Base-by-base conservation (phyloP, 225 moss, liverwort and hornwort species). In the Straminergon stramineum region DNA sequence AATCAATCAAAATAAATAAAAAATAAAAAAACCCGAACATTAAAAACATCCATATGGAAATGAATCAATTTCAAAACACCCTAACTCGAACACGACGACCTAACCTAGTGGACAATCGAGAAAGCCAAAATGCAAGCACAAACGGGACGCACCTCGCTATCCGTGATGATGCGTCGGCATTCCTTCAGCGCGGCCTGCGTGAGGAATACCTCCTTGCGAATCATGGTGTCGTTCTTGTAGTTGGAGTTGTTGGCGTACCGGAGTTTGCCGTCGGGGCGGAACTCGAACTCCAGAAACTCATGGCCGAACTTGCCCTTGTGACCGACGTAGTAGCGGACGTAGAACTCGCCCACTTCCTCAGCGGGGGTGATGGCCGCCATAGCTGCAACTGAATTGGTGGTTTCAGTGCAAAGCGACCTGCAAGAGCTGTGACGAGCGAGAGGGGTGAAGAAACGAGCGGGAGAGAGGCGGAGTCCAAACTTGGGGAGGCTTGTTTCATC, bases 211-310 rank as follows among this genome's bases (percentile, higher is more conserved):
- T 95, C 95, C 75, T 95, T 95, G 71, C 95, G 94, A 90, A 95
- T 95, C 95, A 95, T 95, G 56, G 95, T 94, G 85, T 95, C 95
- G 83, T 95, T 95, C 93, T 95, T 94, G 90, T 95, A 95, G 89
- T 95, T 95, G 90, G 95, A 95, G 90, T 95, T 95, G 89, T 95
- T 95, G 69, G 95, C 95, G 26, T 95, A 95, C 32, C 95, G 95
- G 57, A 95, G 95, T 88, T 95, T 95, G 92, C 95, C 95, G 35
- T 95, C 95, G 51, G 95, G 95, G 19, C 90, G 90, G 56, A 90
- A 90, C 90, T 90, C 90, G 64, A 90, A 90, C 92, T 95, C 95
- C 56, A 95, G 90, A 84, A 95, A 95, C 91, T 95, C 95, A 31
- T 95, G 95, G 62, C 95, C 95, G 76, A 95, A 95, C 90, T 95